Evolutionary conservation across 305 asterid species (phyloP).

Genomic region (Fraxinus baroniana): DNA sequence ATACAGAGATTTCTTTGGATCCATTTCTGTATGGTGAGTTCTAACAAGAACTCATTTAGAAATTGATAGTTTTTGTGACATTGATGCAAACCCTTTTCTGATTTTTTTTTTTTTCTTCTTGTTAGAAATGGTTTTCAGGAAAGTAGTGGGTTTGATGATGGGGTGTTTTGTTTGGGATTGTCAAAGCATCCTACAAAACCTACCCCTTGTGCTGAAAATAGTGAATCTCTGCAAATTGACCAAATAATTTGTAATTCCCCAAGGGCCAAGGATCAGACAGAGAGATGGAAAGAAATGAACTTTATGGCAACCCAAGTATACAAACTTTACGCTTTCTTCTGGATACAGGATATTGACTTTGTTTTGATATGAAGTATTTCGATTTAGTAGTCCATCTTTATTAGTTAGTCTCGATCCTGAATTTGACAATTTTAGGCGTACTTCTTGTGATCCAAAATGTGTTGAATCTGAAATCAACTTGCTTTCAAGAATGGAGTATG

Average conservation of each 20-base stretch:
- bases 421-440: background rate
- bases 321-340: slow-evolving; percentile 9
- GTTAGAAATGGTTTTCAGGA: slow-evolving; percentile 70
- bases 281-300: slow-evolving; percentile 87
- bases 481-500: background rate
- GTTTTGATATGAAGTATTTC: slow-evolving; percentile 12
- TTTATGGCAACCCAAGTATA: slow-evolving; percentile 75
- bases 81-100: background rate
- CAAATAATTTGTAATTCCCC: slow-evolving; percentile 22
- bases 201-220: slow-evolving; percentile 35
- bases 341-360: background rate
- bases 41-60: slow-evolving; percentile 16
- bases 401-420: background rate
- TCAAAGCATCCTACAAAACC: slow-evolving; percentile 54
- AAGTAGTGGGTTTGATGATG: slow-evolving; percentile 58
- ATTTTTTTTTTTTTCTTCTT: background rate
- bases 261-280: slow-evolving; percentile 60
- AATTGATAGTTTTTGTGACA: background rate
- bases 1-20: background rate
- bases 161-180: slow-evolving; percentile 80
- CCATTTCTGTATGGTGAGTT: background rate
- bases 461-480: slow-evolving; percentile 18
- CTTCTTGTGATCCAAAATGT: background rate
- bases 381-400: background rate
- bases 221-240: slow-evolving; percentile 35